Evolutionary conservation across 768 basidiomycete genomes (phyloP).

Genomic region (Mycena rosella): DNA sequence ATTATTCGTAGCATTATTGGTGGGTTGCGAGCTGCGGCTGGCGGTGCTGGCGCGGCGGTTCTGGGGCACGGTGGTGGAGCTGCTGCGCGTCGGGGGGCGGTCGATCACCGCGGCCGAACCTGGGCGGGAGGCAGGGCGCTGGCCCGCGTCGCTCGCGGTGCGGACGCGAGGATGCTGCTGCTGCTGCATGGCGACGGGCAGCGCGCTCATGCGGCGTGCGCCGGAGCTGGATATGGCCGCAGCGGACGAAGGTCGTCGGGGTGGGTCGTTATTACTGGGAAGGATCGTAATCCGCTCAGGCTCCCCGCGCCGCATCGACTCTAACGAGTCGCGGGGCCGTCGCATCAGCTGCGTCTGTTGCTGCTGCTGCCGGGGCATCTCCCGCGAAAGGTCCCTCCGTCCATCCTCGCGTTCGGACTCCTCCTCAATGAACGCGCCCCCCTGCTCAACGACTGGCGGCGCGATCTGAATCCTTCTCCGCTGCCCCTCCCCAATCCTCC

Average conservation of each 20-base stretch:
- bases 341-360: not conserved
- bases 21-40: not conserved
- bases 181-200: not conserved
- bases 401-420: not conserved
- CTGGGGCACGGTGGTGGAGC: not conserved
- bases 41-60: not conserved
- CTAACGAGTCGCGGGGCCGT: not conserved
- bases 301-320: constrained; percentile 5
- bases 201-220: constrained; percentile 16
- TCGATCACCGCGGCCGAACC: not conserved
- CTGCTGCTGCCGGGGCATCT: not conserved
- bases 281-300: not conserved
- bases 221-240: constrained; percentile 2
- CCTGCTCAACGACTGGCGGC: not conserved
- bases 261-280: not conserved
- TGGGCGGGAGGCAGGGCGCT: not conserved
- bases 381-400: not conserved
- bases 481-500: constrained; percentile 2
- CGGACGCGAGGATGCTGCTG: not conserved
- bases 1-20: no score
- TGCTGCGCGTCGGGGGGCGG: not conserved
- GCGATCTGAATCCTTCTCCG: constrained; percentile 8
- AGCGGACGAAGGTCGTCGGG: constrained; percentile 1
- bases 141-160: not conserved
- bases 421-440: constrained; percentile 24